phyloP scores from a whole-genome alignment of 2,329 filamentous ascomycete species.

The Penicillium sp. region DNA sequence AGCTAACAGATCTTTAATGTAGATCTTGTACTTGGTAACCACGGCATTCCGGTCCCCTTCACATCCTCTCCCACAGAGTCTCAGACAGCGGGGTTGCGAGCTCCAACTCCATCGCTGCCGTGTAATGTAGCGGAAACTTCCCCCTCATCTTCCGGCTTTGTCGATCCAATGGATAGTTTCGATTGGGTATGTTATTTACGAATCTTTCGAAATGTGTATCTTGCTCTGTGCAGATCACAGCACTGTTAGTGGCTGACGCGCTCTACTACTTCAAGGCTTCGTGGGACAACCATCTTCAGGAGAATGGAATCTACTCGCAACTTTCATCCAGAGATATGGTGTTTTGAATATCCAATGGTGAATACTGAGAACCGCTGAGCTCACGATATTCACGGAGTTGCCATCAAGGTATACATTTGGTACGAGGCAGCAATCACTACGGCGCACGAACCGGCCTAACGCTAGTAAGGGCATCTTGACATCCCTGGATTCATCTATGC shows the following conservation, averaged over 20 bases:
- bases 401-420: too few relatives aligned
- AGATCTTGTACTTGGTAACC: not conserved
- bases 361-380: not conserved
- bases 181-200: not conserved
- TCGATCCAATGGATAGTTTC: not conserved
- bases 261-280: not conserved
- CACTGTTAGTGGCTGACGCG: too few relatives aligned
- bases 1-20: not conserved
- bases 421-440: too few relatives aligned
- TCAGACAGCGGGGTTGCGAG: not conserved
- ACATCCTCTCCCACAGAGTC: not conserved
- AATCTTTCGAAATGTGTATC: too few relatives aligned
- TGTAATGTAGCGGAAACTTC: not conserved
- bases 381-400: too few relatives aligned
- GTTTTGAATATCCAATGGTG: not conserved
- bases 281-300: not conserved
- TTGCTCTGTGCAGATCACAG: too few relatives aligned
- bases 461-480: too few relatives aligned
- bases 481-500: too few relatives aligned
- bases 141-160: not conserved
- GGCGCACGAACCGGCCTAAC: too few relatives aligned
- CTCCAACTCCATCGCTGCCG: not conserved
- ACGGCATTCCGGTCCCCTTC: not conserved
- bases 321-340: not conserved
- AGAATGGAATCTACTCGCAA: not conserved